Conservation (phyloP, 2,329 filamentous ascomycete genomes). For the Clonostachys chloroleuca region DNA sequence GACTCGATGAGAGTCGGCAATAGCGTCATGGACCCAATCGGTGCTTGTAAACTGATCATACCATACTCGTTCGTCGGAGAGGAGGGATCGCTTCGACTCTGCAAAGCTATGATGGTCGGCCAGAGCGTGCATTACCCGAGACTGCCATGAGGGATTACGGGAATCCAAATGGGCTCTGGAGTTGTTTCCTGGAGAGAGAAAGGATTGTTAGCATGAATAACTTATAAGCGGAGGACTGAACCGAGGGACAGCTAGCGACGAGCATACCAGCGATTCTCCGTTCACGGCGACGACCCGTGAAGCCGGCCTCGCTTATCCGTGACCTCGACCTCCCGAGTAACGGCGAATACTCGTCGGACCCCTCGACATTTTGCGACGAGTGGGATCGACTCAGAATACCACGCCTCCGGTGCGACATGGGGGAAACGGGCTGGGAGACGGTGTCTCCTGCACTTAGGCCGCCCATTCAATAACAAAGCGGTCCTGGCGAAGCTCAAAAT, state of each 20-base stretch:
- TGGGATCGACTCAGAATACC: slow-evolving; percentile 11
- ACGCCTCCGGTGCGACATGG: slow-evolving; percentile 18
- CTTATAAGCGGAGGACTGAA: no score
- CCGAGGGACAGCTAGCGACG: no score
- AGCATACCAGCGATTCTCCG: no score
- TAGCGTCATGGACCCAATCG: slow-evolving; percentile 97
- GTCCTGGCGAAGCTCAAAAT: no score
- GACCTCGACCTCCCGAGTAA: slow-evolving; percentile 33
- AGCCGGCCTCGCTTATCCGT: slow-evolving; percentile 22
- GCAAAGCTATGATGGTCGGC: slow-evolving; percentile 50
- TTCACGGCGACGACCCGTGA: no score
- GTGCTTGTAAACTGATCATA: slow-evolving; percentile 98
- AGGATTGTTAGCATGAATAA: no score
- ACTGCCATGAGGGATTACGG: slow-evolving; percentile 53
- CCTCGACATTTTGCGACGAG: slow-evolving; percentile 15
- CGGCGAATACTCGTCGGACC: slow-evolving; percentile 38
- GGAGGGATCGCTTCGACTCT: slow-evolving; percentile 62
- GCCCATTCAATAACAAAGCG: slow-evolving; percentile 14
- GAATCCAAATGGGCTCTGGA: slow-evolving; percentile 4
- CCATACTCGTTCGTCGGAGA: slow-evolving; percentile 86
- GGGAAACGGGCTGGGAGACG: slow-evolving; percentile 24
- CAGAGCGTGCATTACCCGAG: slow-evolving; percentile 59
- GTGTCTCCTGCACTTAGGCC: slow-evolving; percentile 15
- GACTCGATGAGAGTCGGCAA: slow-evolving; percentile 86
- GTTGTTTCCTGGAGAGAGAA: no score